phyloP scores from a whole-genome alignment of 2,329 filamentous ascomycete genomes.

The Pseudocercospora cruenta region DNA sequence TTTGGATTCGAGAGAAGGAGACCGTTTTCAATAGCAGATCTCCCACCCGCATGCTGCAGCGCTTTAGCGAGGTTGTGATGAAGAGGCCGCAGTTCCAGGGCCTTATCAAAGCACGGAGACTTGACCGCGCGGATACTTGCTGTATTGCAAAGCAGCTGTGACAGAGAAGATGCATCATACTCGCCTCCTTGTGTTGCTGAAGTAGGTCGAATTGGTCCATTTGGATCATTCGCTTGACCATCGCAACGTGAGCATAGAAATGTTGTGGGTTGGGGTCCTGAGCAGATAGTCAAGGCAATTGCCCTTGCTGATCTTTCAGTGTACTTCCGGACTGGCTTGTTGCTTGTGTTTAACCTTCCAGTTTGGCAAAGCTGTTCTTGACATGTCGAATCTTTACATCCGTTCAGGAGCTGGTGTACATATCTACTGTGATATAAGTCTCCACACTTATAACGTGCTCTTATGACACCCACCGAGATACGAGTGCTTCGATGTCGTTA shows the following conservation, averaged over 20 bases:
- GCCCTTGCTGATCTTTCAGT: slow-evolving; percentile 79
- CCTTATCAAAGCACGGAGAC: neutral
- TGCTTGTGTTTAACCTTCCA: slow-evolving; percentile 65
- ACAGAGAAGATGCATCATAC: neutral
- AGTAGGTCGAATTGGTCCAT: neutral
- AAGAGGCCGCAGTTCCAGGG: neutral
- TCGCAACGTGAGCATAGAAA: neutral
- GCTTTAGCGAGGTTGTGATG: slow-evolving; percentile 8
- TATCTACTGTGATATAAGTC: slow-evolving; percentile 16
- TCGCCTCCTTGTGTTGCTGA: neutral
- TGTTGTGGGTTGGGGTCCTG: slow-evolving; percentile 66
- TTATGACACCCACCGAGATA: neutral
- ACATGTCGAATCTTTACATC: slow-evolving; percentile 71
- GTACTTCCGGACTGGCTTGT: slow-evolving; percentile 72
- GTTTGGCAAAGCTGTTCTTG: slow-evolving; percentile 76
- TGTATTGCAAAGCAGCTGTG: neutral
- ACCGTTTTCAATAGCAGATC: neutral
- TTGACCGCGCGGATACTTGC: neutral
- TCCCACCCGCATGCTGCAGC: neutral
- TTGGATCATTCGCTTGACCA: neutral
- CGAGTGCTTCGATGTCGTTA: neutral
- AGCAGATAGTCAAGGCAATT: slow-evolving; percentile 75
- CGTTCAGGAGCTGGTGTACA: slow-evolving; percentile 74
- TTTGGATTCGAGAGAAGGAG: slow-evolving; percentile 8
- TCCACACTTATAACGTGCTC: neutral